Base-by-base conservation (phyloP, 2,329 filamentous ascomycete genomes). In the Diplodia scrobiculata region DNA sequence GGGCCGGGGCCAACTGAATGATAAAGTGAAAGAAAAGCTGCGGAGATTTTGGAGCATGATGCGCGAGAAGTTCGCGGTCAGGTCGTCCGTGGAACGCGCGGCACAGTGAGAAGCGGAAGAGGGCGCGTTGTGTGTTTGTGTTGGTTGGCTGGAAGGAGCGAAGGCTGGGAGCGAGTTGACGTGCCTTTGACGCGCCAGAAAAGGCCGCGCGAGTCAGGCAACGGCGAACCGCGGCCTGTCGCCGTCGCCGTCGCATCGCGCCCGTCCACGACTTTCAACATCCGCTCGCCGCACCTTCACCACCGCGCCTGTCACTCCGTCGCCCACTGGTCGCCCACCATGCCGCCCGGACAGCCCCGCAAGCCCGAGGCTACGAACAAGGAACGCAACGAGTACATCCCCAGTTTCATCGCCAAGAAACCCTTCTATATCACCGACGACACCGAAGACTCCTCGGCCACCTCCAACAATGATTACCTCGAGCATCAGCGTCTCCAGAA, bases 301-400 rank as follows among this genome's bases (percentile, higher is more conserved):
- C 62, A n/a, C n/a, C 21, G 55, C 62, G 29, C 48, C 29, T 27
- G 27, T 11, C 64, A 6, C 19, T 38, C 41, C 13, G 54, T 11
- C 64, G 17, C 45, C 54, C 38, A 10, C 36, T 14, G 9, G n/a
- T n/a, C 41, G 36, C 47, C 66, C 63, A 75, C 63, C 38, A 81
- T 81, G 79, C 81, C 83, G 70, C 82, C 82, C 67, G 74, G 80
- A 63, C 75, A 82, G 32, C 77, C 77, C 10, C 72, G 70, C 69
- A 84, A 84, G 71, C 83, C 83, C 53, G 83, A 84, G 69, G 72
- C 82, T 73, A 69, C 84, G 17, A 86, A 84, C 65, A 96, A 96
- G 77, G 92, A 96, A 78, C 92, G 95, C 79, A 99, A 99, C 84
- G 80, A 97, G 78, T 99, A 99, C 83, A 99, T 99, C 74, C 95